Base-by-base conservation (phyloP, 2,329 filamentous ascomycete species). In the Magnaporthales sp. region DNA sequence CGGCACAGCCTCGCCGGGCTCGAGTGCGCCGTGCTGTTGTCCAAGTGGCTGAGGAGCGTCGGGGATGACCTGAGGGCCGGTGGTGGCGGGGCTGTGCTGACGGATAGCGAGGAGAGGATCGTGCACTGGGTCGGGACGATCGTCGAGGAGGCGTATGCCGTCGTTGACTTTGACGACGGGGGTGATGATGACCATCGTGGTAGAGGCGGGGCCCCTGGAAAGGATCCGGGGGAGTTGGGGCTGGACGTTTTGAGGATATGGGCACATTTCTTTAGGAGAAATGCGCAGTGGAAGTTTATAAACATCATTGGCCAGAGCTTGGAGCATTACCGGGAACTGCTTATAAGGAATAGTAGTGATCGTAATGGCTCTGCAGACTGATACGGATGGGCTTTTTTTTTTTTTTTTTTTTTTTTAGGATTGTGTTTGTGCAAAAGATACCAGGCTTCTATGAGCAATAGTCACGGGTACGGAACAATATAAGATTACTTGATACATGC, bases 11-110 rank as follows among this genome's bases (percentile, higher is more conserved):
- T 85, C 6, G 84, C 81, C 73, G 83, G 80, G 67, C 72, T 85
- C 19, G 82, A 84, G 69, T 85, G 83, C 66, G 82, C 83, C 0
- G 70, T 82, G 74, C 62, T 88, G 46, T 78, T 88, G 22, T 85
- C 84, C 75, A 78, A 80, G 67, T 83, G 80, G 81, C 74, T 79
- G 1, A 71, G 69, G 26, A 51, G 69, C 2, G 60, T 70, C 38
- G 67, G 27, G 4, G 15, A 46, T 6, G 31, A 32, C 2, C 62
- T 60, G 3, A 60, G 24, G 56, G 13, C 24, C 24, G 56, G 27
- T 3, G 56, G 26, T 8, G 54, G 54, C 4, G 26, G 56, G 15
- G 56, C 27, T 13, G 56, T 27, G 4, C 38, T 85, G 82, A 38
- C 62, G 76, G 77, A 74, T 11, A 77, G 74, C 64, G 80, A 83